phyloP scores from a whole-genome alignment of 805 yeast genomes.

The Sungouiozyma ichnusensis region DNA sequence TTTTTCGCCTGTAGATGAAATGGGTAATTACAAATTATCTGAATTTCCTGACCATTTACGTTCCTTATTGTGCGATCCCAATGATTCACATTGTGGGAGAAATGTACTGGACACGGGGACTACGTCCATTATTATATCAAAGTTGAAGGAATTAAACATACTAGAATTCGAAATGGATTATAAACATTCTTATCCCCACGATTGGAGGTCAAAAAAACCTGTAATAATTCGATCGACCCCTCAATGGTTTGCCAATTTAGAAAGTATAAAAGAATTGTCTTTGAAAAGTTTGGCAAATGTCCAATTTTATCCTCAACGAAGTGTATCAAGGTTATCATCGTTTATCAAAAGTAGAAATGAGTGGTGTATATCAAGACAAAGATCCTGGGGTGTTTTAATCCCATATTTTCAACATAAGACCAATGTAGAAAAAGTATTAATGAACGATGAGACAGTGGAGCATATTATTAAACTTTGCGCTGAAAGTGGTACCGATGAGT shows the following conservation, averaged over 20 bases:
- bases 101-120: constrained; percentile 53
- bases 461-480: constrained; percentile 48
- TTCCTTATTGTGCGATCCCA: constrained; percentile 9
- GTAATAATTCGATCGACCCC: constrained; percentile 92
- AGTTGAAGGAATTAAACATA: constrained; percentile 34
- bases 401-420: constrained; percentile 61
- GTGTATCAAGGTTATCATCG: constrained; percentile 57
- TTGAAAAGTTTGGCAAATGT: constrained; percentile 50
- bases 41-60: constrained; percentile 27
- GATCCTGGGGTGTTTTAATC: constrained; percentile 97
- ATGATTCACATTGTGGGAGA: constrained; percentile 30
- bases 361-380: constrained; percentile 96
- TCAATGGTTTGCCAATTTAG: constrained; percentile 92
- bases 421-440: constrained; percentile 51
- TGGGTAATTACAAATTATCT: constrained; percentile 53
- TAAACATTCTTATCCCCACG: constrained; percentile 85
- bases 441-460: constrained; percentile 45
- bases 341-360: constrained; percentile 74
- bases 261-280: constrained; percentile 56
- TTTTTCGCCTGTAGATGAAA: constrained; percentile 68
- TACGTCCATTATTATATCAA: constrained; percentile 34
- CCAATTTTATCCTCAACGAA: constrained; percentile 62
- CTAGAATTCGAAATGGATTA: constrained; percentile 41
- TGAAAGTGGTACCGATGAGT: constrained; percentile 58
- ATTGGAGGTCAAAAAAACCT: constrained; percentile 94